Conservation (phyloP, 306 rosid species). For the Styphnolobium japonicum region DNA sequence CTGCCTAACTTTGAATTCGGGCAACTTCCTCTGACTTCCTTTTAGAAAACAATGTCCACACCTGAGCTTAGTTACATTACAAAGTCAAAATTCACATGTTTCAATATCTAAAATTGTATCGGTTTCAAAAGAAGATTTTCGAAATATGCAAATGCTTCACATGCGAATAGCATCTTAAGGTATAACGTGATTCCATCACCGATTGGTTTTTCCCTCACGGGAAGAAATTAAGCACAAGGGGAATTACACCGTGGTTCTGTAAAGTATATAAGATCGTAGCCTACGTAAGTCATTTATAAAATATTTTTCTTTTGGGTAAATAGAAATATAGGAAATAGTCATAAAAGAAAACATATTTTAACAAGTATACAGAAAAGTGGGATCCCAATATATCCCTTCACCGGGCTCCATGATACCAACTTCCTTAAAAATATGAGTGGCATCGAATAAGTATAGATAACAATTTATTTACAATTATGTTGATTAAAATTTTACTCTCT, state of each 20-base stretch:
- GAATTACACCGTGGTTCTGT: not conserved
- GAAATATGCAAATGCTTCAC: not conserved
- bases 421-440: not conserved
- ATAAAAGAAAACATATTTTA: too few relatives aligned
- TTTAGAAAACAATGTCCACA: not conserved
- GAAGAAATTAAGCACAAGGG: not conserved
- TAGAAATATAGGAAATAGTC: too few relatives aligned
- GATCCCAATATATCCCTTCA: not conserved
- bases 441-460: too few relatives aligned
- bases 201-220: not conserved
- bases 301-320: too few relatives aligned
- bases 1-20: not conserved
- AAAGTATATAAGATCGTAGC: too few relatives aligned
- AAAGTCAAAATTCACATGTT: constrained; percentile 18
- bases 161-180: not conserved
- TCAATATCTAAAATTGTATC: not conserved
- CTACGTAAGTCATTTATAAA: too few relatives aligned
- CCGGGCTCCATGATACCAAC: not conserved
- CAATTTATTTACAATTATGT: too few relatives aligned
- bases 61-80: not conserved
- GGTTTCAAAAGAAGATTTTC: not conserved
- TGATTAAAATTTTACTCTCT: too few relatives aligned
- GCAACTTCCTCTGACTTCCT: not conserved
- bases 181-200: not conserved
- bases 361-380: not conserved